A percentile compares a stretch with the other conserved stretches of the same genome.
phyloP scores from a whole-genome alignment of 208 protist species.

The Trypanosoma conorhini region DNA sequence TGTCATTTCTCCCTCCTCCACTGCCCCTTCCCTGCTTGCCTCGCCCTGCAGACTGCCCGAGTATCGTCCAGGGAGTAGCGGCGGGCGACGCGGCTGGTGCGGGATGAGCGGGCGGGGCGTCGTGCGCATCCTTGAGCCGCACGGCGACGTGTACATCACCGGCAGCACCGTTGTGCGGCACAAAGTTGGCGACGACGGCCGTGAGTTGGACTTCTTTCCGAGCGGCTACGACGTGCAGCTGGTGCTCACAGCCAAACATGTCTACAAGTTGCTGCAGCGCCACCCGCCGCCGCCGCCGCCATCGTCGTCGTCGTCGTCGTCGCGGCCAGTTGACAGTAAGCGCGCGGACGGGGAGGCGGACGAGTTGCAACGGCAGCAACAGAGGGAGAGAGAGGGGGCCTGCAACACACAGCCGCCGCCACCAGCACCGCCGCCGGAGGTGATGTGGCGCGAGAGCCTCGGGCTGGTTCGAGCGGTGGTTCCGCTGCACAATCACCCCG shows the following conservation, averaged over 20 bases:
- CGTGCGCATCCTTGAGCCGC: slow-evolving; percentile 16
- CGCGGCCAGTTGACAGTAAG: neutral
- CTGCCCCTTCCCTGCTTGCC: neutral
- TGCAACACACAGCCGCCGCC: neutral
- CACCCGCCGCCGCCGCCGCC: neutral
- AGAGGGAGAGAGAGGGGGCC: neutral
- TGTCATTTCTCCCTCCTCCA: neutral
- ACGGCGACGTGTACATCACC: slow-evolving; percentile 27
- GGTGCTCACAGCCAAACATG: slow-evolving; percentile 10
- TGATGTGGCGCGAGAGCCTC: slow-evolving; percentile 26
- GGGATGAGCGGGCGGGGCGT: slow-evolving; percentile 19
- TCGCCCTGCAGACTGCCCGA: neutral
- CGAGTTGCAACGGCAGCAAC: neutral
- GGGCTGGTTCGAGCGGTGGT: slow-evolving; percentile 16
- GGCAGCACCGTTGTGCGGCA: slow-evolving; percentile 28
- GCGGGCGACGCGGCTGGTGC: neutral
- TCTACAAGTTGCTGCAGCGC: slow-evolving; percentile 22
- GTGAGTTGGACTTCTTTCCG: slow-evolving; percentile 18
- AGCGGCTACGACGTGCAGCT: slow-evolving; percentile 13
- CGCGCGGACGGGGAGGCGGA: neutral
- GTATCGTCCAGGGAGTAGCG: neutral
- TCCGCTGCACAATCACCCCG: slow-evolving; percentile 18
- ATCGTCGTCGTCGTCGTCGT: neutral
- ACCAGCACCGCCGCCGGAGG: neutral
- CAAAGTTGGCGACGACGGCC: neutral